Conservation (phyloP, 805 yeast species). For the Starmerella potacharoeniae region DNA sequence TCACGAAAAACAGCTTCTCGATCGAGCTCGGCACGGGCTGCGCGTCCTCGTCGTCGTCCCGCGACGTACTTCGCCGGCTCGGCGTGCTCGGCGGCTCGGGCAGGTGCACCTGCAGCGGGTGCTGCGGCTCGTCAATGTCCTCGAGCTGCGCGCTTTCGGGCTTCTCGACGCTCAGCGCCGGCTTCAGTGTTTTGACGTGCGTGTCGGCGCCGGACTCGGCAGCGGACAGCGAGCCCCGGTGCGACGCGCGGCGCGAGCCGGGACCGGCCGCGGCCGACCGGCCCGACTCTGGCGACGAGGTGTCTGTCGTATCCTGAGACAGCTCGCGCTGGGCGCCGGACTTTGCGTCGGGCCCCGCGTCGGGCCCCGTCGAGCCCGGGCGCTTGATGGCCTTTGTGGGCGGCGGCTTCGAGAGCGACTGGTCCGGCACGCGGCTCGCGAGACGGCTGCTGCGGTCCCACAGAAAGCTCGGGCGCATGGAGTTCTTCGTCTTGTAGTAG, state of each 20-base stretch:
- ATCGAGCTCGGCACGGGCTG: slow-evolving; percentile 14
- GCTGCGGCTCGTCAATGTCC: not conserved
- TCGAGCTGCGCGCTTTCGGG: not conserved
- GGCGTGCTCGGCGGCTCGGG: slow-evolving; percentile 12
- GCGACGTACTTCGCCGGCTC: not conserved
- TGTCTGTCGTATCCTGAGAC: not conserved
- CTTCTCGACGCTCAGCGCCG: not conserved
- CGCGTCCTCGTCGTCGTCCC: not conserved
- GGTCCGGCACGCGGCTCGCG: not conserved
- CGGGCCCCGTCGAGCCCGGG: not conserved
- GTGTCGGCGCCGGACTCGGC: not conserved
- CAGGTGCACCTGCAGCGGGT: not conserved
- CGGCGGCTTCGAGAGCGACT: not conserved
- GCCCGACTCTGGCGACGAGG: not conserved
- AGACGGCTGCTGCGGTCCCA: slow-evolving; percentile 21
- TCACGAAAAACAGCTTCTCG: slow-evolving; percentile 16
- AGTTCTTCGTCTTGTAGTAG: slow-evolving; percentile 24
- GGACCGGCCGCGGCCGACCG: not conserved
- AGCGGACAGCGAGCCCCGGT: no score
- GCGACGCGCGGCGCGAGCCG: no score
- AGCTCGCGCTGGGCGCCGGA: not conserved
- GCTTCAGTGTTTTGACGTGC: not conserved
- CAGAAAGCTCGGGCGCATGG: slow-evolving; percentile 27
- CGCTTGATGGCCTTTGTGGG: not conserved
- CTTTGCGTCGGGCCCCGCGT: not conserved